Percentiles rank a stretch among this genome's conserved stretches.
These are phyloP conservation scores for Trifolium dubium DNA, from an alignment of 306 rosid species.

Conservation along the genomic window DNA sequence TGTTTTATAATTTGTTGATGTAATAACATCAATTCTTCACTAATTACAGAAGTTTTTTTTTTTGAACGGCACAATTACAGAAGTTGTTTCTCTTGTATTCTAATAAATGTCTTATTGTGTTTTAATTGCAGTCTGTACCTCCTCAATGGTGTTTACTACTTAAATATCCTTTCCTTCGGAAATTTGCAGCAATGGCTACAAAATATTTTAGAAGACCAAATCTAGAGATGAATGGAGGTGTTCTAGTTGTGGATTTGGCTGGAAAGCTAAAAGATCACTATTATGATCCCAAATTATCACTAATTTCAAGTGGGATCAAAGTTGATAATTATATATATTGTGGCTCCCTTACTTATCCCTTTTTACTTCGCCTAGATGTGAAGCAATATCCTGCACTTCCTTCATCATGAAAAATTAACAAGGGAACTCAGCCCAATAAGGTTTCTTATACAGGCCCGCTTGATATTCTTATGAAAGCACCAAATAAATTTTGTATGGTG, in stretches of 20 bases:
- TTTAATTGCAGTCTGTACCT: conserved; percentile 46
- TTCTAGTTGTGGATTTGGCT: conserved; percentile 56
- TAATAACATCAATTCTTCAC: no score
- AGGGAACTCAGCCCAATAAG: neutral
- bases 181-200: conserved; percentile 39
- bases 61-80: no score
- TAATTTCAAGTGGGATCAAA: conserved; percentile 59
- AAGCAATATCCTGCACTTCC: conserved; percentile 22
- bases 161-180: conserved; percentile 54
- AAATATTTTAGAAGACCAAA: conserved; percentile 33
- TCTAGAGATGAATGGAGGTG: conserved; percentile 55
- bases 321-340: conserved; percentile 52
- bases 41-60: no score
- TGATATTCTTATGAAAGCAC: neutral
- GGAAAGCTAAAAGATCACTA: conserved; percentile 51
- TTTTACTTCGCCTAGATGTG: conserved; percentile 36
- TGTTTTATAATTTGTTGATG: no score
- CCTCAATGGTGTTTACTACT: conserved; percentile 38
- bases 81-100: neutral
- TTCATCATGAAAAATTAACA: conserved; percentile 18
- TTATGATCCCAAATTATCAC: conserved; percentile 46
- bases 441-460: neutral
- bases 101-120: conserved; percentile 1
- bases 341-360: conserved; percentile 34
- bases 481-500: no score